Base-by-base conservation (phyloP, 2,329 filamentous ascomycete genomes). In the Aspergillus sp. region DNA sequence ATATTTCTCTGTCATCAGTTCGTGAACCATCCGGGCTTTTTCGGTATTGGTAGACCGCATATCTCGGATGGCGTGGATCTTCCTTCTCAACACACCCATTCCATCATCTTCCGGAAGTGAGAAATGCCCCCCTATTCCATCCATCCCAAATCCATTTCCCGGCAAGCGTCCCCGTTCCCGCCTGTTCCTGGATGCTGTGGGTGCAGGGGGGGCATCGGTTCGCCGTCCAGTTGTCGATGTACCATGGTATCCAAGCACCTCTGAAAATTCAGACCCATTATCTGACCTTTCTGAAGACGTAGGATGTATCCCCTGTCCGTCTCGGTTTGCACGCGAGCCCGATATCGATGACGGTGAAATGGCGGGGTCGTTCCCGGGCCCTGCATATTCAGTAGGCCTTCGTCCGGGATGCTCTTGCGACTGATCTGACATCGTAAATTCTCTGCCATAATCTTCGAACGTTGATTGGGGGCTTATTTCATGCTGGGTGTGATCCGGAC, bases 51-150 rank as follows among this genome's bases (percentile, higher is more conserved):
- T 65, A 42, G 82, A 73, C 27, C 80, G 72, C 54, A 75, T 74
- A 28, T 77, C 72, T 61, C 88, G 84, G 51, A 91, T 84, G 26
- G 72, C 73, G 49, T 85, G 75, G 53, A 93, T 88, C 51, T 79
- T 80, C 52, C 71, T 75, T 57, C 87, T 76, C 56, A 91, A 65
- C 46, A 70, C 66, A 12, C 77, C 73, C 83, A 88, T 90, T 40
- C 87, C 87, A 72, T 93, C 87, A 59, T 91, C 85, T 60, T 84
- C 87, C 1, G 86, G 86, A 36, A 88, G 63, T 10, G 60, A 53
- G 6, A 48, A 54, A 8, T 57, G 54, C 2, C 45, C 43, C 29
- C 41, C 51, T 12, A 47, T 38, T 27, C 56, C 56, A 43, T 58
- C 55, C 35, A 41, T 39, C 27, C 26, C 36, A 28, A 26, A 39